These are phyloP conservation scores for Usnea hakonensis DNA, from an alignment of 495 filamentous ascomycete genomes.

Conservation along the genomic window DNA sequence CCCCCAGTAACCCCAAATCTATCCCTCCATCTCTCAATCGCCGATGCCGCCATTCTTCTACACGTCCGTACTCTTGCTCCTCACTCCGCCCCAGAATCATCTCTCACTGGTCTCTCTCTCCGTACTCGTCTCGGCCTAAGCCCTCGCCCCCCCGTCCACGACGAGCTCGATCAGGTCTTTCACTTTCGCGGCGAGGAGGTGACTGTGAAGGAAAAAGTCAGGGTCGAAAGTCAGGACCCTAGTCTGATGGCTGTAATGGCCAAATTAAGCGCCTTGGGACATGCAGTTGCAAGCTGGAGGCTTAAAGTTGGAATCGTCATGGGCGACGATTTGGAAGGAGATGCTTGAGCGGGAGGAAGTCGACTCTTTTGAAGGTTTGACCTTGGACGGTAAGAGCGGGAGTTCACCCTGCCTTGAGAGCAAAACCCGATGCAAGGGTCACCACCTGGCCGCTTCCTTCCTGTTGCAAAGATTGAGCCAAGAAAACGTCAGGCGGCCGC, in stretches of 20 bases:
- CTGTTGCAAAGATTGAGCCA: too few relatives aligned
- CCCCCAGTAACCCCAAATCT: constrained; percentile 62
- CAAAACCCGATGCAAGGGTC: too few relatives aligned
- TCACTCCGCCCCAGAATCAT: constrained; percentile 46
- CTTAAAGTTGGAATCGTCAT: constrained; percentile 72
- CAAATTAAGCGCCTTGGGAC: constrained; percentile 75
- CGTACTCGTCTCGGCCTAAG: constrained; percentile 46
- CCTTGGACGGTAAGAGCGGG: neutral
- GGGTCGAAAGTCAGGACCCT: constrained; percentile 87
- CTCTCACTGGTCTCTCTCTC: constrained; percentile 49
- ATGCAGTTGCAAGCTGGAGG: constrained; percentile 60
- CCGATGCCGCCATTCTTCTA: constrained; percentile 69
- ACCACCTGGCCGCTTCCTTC: too few relatives aligned
- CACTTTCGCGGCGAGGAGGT: constrained; percentile 62
- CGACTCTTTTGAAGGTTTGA: neutral
- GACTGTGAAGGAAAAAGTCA: constrained; percentile 78
- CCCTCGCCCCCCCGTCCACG: constrained; percentile 57
- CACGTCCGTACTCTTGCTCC: constrained; percentile 72
- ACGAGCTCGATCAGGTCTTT: constrained; percentile 73
- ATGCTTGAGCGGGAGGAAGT: neutral
- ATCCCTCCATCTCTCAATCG: constrained; percentile 69
- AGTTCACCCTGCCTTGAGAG: neutral
- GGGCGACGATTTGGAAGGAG: constrained; percentile 43
- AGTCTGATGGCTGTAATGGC: constrained; percentile 78
- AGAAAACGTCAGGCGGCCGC: too few relatives aligned